Evolutionary conservation across 2,329 filamentous ascomycete genomes (phyloP).

Genomic region (Diaporthe sp.): DNA sequence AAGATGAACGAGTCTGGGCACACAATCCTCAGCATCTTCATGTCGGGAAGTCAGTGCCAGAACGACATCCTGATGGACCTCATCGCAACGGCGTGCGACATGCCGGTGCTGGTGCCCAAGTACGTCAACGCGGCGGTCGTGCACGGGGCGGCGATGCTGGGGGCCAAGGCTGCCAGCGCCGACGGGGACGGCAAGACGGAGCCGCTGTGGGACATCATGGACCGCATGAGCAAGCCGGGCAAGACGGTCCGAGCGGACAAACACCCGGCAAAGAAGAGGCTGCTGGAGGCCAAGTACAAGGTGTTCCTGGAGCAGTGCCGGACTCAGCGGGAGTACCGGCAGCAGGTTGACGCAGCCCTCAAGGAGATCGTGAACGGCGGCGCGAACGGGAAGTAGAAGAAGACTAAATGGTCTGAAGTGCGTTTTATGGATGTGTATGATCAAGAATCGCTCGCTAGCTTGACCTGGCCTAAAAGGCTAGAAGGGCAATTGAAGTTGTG

Average conservation of each 20-base stretch:
- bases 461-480: background rate
- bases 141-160: conserved; percentile 98
- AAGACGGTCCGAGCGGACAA: conserved; percentile 82
- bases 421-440: background rate
- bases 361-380: conserved; percentile 44
- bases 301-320: conserved; percentile 95
- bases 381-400: conserved; percentile 46
- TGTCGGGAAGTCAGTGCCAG: conserved; percentile 98
- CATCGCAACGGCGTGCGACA: conserved; percentile 89
- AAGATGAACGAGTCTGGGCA: conserved; percentile 94
- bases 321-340: conserved; percentile 86
- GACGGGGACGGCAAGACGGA: conserved; percentile 84
- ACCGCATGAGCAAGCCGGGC: conserved; percentile 95
- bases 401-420: background rate
- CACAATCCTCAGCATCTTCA: conserved; percentile 92
- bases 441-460: background rate
- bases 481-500: background rate
- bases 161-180: conserved; percentile 94
- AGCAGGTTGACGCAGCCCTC: conserved; percentile 77
- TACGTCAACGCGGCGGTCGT: conserved; percentile 97
- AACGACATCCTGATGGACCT: conserved; percentile 93
- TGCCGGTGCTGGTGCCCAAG: conserved; percentile 92
- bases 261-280: conserved; percentile 79
- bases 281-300: conserved; percentile 91
- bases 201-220: conserved; percentile 96